These are phyloP conservation scores for Hygrocybe punicea DNA, from an alignment of 768 basidiomycete genomes.

Conservation along the genomic window DNA sequence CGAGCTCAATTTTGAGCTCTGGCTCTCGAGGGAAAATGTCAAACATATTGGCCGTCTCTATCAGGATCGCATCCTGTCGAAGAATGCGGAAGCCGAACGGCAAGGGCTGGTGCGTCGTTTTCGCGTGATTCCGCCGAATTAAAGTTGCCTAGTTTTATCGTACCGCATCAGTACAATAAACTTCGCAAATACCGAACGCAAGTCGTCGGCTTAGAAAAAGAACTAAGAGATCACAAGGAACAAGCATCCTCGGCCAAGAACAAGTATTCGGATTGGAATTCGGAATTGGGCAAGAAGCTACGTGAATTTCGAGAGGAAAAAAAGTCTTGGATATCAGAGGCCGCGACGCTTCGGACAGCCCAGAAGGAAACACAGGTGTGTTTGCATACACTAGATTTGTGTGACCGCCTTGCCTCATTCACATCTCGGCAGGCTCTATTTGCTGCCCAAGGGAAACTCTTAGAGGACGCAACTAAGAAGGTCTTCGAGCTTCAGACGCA, in stretches of 20 bases:
- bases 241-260: slow-evolving; percentile 71
- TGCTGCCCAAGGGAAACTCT: slow-evolving; percentile 61
- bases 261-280: slow-evolving; percentile 82
- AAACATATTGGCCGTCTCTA: slow-evolving; percentile 80
- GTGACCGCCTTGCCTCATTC: background rate
- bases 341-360: slow-evolving; percentile 61
- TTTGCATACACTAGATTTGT: background rate
- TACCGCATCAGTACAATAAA: slow-evolving; percentile 63
- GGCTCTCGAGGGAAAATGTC: slow-evolving; percentile 77
- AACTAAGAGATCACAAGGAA: slow-evolving; percentile 68
- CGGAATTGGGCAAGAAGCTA: slow-evolving; percentile 73
- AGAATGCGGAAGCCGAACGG: slow-evolving; percentile 74
- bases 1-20: slow-evolving; percentile 83
- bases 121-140: background rate
- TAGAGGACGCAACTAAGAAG: slow-evolving; percentile 65
- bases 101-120: slow-evolving; percentile 64
- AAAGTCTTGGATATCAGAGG: slow-evolving; percentile 69
- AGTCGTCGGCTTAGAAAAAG: slow-evolving; percentile 61
- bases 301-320: slow-evolving; percentile 76
- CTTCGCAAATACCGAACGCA: slow-evolving; percentile 71
- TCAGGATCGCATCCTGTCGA: slow-evolving; percentile 66
- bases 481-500: slow-evolving; percentile 73
- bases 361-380: slow-evolving; percentile 68
- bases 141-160: background rate
- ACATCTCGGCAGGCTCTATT: slow-evolving; percentile 52